Base-by-base conservation (phyloP, 495 filamentous ascomycete species). In the Podospora bellae-mahoneyi region DNA sequence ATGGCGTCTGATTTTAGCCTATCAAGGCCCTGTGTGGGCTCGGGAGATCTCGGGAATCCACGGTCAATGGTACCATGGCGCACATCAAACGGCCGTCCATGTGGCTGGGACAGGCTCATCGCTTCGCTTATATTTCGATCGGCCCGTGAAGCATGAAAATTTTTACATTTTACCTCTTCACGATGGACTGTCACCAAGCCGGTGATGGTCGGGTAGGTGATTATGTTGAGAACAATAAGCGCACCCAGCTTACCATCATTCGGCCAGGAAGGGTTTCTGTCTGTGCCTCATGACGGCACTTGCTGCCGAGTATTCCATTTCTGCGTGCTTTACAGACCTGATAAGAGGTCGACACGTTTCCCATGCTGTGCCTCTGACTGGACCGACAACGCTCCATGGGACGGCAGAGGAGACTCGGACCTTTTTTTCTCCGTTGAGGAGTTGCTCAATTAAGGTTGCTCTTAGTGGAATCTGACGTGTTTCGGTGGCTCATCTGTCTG, bases 41-140 rank as follows among this genome's bases (percentile, higher is more conserved):
- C 69, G 69, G 69, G 58, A 71, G 56, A 71, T 71, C 26, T 68
- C 69, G 69, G 69, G 62, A 63, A 44, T 62, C 18, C 58, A 23
- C 13, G 56, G 5, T 20, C 62, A 19, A 19, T 69, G 58, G 54
- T 34, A 16, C 57, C 27, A 44, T 58, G 54, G 30, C 57, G 39
- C 62, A 65, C 32, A 44, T 59, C 39, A 62, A 65, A 67, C 62
- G 26, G 32, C 54, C 54, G 30, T 55, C 68, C 65, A 61, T 62
- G 62, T 13, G 48, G 62, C 59, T 65, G 62, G 56, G 65, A 39
- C 64, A 19, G n/a, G 39, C 15, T 13, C 39, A 20, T 60, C 18
- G n/a, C 20, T 63, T 63, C 61, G 61, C 61, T 63, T 63, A 48
- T 9, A 6, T 1, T 5, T n/a, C 48, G 61, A 63, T 63, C 61